A percentile compares a stretch with the other conserved stretches of the same genome.
Evolutionary conservation across 2,329 filamentous ascomycete species (phyloP).

Genomic region (Herpotrichia juniperi): DNA sequence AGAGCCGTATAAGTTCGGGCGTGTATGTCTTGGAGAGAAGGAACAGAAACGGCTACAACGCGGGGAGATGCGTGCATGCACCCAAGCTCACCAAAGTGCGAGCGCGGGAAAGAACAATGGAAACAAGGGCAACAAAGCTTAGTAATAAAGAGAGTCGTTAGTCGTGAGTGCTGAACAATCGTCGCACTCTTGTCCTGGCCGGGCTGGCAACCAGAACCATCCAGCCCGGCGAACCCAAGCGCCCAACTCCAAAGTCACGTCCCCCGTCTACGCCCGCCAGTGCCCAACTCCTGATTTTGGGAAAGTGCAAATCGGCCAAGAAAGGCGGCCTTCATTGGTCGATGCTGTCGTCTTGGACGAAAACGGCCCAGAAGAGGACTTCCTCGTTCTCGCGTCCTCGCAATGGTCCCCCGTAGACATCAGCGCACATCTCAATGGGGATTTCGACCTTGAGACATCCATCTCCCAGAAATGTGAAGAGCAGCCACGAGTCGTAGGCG

Average conservation of each 20-base stretch:
- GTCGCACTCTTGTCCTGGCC: constrained; percentile 25
- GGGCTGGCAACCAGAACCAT: constrained; percentile 15
- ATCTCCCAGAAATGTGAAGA: constrained; percentile 44
- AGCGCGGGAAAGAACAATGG: neutral
- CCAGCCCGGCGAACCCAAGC: constrained; percentile 20
- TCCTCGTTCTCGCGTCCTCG: constrained; percentile 40
- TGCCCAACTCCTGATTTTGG: constrained; percentile 18
- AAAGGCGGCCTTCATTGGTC: constrained; percentile 13
- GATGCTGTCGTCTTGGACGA: constrained; percentile 37
- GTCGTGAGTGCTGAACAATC: constrained; percentile 34
- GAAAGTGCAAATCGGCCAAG: neutral
- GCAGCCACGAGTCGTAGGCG: constrained; percentile 43
- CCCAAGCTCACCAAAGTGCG: neutral
- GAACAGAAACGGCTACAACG: neutral
- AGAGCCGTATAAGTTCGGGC: neutral
- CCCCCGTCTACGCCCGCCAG: constrained; percentile 25
- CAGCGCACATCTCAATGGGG: constrained; percentile 45
- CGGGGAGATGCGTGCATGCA: neutral
- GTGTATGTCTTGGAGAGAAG: constrained; percentile 1
- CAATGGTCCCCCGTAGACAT: constrained; percentile 39
- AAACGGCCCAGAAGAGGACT: constrained; percentile 43
- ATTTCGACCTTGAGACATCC: constrained; percentile 44
- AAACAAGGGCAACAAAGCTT: constrained; percentile 13
- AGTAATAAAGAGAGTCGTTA: constrained; percentile 42
- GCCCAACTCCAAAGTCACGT: constrained; percentile 41